Evolutionary conservation across 192 early-diverging fungal species (phyloP).

Genomic region (Geranomyces michiganensis): DNA sequence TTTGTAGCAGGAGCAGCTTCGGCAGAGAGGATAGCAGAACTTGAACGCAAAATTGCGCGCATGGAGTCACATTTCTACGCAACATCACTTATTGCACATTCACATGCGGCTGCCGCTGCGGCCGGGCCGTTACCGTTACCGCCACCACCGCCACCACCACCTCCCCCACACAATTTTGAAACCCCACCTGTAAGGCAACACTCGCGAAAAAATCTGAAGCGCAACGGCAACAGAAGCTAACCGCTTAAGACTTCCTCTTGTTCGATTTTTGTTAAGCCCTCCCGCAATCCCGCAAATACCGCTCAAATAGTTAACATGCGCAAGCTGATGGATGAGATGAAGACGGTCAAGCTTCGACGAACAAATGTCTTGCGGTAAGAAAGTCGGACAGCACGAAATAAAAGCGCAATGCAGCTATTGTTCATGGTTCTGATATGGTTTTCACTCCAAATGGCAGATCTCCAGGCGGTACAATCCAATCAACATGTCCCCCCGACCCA

Average conservation of each 20-base stretch:
- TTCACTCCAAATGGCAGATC: no score
- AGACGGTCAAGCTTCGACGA: not conserved
- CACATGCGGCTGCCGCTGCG: not conserved
- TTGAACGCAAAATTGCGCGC: not conserved
- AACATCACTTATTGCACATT: not conserved
- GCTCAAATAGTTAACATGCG: not conserved
- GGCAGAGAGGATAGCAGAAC: slow-evolving; percentile 2
- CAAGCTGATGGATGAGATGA: not conserved
- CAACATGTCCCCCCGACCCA: not conserved
- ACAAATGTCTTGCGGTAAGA: slow-evolving; percentile 4
- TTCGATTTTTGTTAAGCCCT: not conserved
- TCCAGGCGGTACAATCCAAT: not conserved
- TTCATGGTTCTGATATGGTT: no score
- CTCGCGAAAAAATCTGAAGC: no score
- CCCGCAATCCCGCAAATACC: not conserved
- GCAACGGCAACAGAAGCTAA: no score
- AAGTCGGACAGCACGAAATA: not conserved
- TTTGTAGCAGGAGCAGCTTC: not conserved
- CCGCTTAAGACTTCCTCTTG: not conserved
- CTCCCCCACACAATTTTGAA: not conserved
- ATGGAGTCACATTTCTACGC: not conserved
- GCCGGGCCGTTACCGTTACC: not conserved
- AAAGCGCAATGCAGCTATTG: no score
- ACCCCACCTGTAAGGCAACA: slow-evolving; percentile 3
- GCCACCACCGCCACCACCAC: not conserved